Base-by-base conservation (phyloP, 2,329 filamentous ascomycete species). In the Aciculosporium take region DNA sequence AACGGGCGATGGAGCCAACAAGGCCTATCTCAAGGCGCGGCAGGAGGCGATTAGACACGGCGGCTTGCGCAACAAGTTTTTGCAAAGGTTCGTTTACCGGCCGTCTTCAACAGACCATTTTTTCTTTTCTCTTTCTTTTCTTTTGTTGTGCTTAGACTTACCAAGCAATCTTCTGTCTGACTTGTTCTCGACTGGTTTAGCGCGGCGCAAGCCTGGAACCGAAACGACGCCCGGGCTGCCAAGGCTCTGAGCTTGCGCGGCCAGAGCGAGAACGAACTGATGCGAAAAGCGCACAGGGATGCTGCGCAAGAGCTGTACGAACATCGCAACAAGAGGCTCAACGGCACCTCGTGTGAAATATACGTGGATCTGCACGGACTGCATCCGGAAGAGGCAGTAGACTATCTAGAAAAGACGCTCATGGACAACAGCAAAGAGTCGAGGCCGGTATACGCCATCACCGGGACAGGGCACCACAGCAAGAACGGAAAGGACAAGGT, bases 401-500 rank as follows among this genome's bases (percentile, higher is more conserved):
- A 91, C 49, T 96, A 96, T 53, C 74, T 98, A 4, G 86, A 91
- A 60, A 81, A 81, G 48, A 83, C 93, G 30, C 76, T 98, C 18
- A 69, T 88, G 46, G 85, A 93, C 55, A 91, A 95, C 55, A 74
- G 71, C 49, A 71, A 76, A 49, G 78, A 83, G 50, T 72, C 71
- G 28, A 74, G 79, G 18, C 84, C 89, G 3, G 74, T 98, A 32
- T 98, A 96, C 58, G 88, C 88, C 50, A 96, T 98, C 58, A 95
- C 88, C 1, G 91, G 91, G 34, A 96, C 89, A 1, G 91, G 89
- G 3, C 88, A 96, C 56, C 91, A 98, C 63, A 94, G 85, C 59
- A 96, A 96, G 68, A 95, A 95, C 56, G 89, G 91, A 53, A 96
- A 96, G 61, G 91, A 98, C 63, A 98, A 98, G 64, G 85, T 98